Evolutionary conservation across 495 filamentous ascomycete species (phyloP), one percentile per base, ranked within the genome.

Genomic region (Cudoniella acicularis): DNA sequence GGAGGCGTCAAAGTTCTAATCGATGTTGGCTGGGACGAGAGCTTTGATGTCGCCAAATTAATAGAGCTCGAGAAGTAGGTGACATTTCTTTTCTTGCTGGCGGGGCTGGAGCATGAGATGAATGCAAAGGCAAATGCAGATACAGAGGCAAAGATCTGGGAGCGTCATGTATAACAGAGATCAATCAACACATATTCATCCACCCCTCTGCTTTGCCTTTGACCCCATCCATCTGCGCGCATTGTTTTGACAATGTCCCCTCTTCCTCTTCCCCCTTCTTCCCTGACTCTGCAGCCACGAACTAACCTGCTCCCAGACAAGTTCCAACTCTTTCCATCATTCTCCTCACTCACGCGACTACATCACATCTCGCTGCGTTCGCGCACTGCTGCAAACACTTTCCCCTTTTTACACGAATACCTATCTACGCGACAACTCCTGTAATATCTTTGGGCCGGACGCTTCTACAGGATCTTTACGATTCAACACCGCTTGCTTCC

Each of bases 321-420:
- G 81, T 92, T 13, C 86, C 92, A 8, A 96, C 93, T 6, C 80
- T 99, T 25, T 97, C 94, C 9, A 75, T 99, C 54, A 88, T 99
- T 67, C 90, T 99, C 27, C 82, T 99, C 58, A 98, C 94, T 2
- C 94, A 99, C 68, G 88, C 94, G 49, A 98, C 92, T 1, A 81
- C 88, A 21, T 79, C 88, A 26, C 95, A 98, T 71, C 83, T 99
- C 53, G 94, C 89, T 59, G 95, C 94, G 47, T 96, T 88, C 66
- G 94, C 89, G 45, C 92, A 99, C 70, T 96, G 92, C 78, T 99
- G 95, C 83, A 96, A 96, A 71, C 85, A 96, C 70, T 87, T 96
- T 64, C 92, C 95, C 53, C 81, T 87, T 43, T 98, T 99, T 73
- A 87, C 86, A 0, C 84, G 90, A 57, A 92, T 99, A 57, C 94